Conservation (phyloP, 768 basidiomycete genomes). For the Tylopilus cervinicoccineus region DNA sequence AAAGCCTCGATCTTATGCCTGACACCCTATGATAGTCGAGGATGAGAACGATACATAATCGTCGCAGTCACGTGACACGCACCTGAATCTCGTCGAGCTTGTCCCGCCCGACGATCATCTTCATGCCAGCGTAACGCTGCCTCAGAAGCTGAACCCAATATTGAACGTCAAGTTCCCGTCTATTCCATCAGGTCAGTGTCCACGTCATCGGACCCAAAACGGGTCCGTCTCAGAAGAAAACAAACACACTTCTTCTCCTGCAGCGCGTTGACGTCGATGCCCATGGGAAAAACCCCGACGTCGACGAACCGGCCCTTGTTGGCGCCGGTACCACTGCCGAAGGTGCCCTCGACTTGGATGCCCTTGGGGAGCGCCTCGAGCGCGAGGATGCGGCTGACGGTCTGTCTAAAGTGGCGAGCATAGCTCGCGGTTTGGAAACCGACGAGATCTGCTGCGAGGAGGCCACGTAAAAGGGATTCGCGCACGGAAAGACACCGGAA, state of each 20-base stretch:
- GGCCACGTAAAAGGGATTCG: conserved; percentile 72
- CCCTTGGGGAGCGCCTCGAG: conserved; percentile 83
- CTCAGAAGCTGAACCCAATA: conserved; percentile 80
- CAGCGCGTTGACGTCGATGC: conserved; percentile 73
- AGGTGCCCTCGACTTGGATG: conserved; percentile 51
- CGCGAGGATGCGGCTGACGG: conserved; percentile 73
- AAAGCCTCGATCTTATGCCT: conserved; percentile 82
- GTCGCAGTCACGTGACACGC: background rate
- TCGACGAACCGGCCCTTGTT: conserved; percentile 63
- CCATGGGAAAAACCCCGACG: conserved; percentile 87
- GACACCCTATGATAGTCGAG: conserved; percentile 47
- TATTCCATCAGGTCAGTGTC: conserved; percentile 25
- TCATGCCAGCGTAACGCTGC: conserved; percentile 82
- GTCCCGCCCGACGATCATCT: conserved; percentile 82
- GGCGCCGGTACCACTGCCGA: conserved; percentile 2
- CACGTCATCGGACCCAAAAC: background rate
- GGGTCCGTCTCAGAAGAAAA: conserved; percentile 4
- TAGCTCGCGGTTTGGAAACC: conserved; percentile 89
- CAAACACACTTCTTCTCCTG: conserved; percentile 57
- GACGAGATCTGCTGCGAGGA: conserved; percentile 91
- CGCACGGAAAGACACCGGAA: conserved; percentile 87
- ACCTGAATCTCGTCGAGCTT: conserved; percentile 85
- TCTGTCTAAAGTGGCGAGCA: conserved; percentile 82
- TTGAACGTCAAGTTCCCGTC: conserved; percentile 69
- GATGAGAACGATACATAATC: background rate